A percentile compares a stretch with the other conserved stretches of the same genome.
These are phyloP conservation scores for Exophiala viscosa DNA, from an alignment of 2,329 filamentous ascomycete genomes.

Conservation along the genomic window DNA sequence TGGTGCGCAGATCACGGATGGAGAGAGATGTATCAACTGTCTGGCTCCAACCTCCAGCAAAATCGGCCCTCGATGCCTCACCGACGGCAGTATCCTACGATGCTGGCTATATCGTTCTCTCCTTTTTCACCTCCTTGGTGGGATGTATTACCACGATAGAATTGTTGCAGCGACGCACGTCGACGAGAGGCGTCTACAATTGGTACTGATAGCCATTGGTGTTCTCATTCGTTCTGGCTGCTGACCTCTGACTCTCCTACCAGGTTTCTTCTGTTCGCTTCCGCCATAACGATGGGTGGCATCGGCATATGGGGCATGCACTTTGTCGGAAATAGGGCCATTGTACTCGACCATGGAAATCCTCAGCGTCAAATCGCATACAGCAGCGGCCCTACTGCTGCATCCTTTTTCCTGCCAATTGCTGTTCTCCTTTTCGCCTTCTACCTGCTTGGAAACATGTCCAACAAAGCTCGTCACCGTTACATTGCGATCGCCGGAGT, in stretches of 20 bases:
- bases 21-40: slow-evolving; percentile 3
- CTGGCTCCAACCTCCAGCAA: neutral
- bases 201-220: slow-evolving; percentile 47
- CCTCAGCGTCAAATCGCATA: slow-evolving; percentile 68
- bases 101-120: slow-evolving; percentile 53
- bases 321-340: slow-evolving; percentile 73
- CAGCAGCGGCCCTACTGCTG: slow-evolving; percentile 64
- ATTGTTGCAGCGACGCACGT: slow-evolving; percentile 71
- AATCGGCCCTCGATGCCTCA: neutral
- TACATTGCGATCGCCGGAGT: slow-evolving; percentile 62
- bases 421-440: slow-evolving; percentile 71
- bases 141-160: slow-evolving; percentile 78
- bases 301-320: slow-evolving; percentile 77
- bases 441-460: slow-evolving; percentile 58
- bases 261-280: slow-evolving; percentile 61
- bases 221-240: neutral
- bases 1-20: slow-evolving; percentile 4
- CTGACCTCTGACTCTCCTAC: neutral
- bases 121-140: slow-evolving; percentile 66
- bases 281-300: slow-evolving; percentile 68
- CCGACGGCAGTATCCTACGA: slow-evolving; percentile 17
- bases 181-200: slow-evolving; percentile 64
- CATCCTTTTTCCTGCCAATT: slow-evolving; percentile 78
- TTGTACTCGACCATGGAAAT: slow-evolving; percentile 63
- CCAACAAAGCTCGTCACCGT: slow-evolving; percentile 55